phyloP scores from a whole-genome alignment of 2,329 filamentous ascomycete species.

The Penicillium thymicola region DNA sequence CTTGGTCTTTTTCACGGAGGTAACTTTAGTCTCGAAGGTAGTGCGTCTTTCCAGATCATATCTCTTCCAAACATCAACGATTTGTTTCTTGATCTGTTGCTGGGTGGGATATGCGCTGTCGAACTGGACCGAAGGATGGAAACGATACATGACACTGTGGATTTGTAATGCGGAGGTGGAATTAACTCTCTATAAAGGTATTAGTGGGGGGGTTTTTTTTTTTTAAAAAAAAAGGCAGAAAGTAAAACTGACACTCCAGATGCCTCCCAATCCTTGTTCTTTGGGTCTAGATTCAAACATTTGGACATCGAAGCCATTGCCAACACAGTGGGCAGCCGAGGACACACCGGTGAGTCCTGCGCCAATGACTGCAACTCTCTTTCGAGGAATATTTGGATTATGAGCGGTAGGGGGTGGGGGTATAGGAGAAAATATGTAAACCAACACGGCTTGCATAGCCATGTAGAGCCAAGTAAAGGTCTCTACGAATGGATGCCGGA shows the following conservation, averaged over 20 bases:
- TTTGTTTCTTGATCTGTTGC: constrained; percentile 69
- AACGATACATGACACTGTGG: constrained; percentile 82
- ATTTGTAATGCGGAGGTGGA: constrained; percentile 80
- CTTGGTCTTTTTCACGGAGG: constrained; percentile 65
- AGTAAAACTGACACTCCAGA: constrained; percentile 65
- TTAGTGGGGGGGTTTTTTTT: too few species aligned
- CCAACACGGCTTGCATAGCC: constrained; percentile 29
- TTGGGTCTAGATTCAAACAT: constrained; percentile 71
- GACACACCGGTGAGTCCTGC: constrained; percentile 73
- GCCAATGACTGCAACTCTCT: constrained; percentile 67
- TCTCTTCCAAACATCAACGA: constrained; percentile 68
- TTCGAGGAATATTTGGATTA: constrained; percentile 42
- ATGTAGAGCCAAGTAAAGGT: constrained; percentile 32
- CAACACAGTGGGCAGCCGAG: constrained; percentile 76
- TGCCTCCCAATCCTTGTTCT: constrained; percentile 66
- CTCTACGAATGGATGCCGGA: constrained; percentile 31
- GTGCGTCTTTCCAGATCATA: constrained; percentile 71
- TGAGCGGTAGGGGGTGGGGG: constrained; percentile 62
- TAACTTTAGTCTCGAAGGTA: constrained; percentile 66
- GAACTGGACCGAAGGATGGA: constrained; percentile 77
- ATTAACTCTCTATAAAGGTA: constrained; percentile 62
- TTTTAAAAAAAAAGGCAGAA: not conserved
- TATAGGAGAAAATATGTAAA: constrained; percentile 61
- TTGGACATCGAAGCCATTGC: constrained; percentile 77
- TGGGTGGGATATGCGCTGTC: constrained; percentile 72